Evolutionary conservation across 1,139 yeast genomes (phyloP).

Genomic region (Candida sanyaensis): DNA sequence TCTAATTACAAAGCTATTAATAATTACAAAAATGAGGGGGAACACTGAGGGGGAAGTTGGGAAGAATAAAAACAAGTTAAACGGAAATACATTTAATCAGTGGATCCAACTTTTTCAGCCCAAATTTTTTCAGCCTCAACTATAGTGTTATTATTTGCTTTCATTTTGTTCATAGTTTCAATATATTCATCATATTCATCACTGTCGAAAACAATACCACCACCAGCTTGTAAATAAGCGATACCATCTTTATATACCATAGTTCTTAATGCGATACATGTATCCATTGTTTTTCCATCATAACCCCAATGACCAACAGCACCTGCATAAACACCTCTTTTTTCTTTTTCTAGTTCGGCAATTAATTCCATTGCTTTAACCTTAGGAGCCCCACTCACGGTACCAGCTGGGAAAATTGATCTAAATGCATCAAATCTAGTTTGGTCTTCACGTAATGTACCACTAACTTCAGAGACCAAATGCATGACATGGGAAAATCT

Average conservation of each 20-base stretch:
- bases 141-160: conserved; percentile 86
- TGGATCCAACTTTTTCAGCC: conserved; percentile 49
- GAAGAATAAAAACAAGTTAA: not conserved
- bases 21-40: too few species aligned
- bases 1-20: too few species aligned
- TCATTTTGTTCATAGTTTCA: conserved; percentile 97
- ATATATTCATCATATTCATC: conserved; percentile 94
- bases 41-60: too few species aligned
- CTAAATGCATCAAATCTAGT: conserved; percentile 95
- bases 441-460: conserved; percentile 78
- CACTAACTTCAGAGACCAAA: conserved; percentile 91
- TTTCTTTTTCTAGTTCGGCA: conserved; percentile 84
- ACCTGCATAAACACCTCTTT: conserved; percentile 96
- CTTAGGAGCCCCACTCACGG: conserved; percentile 98
- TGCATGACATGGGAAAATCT: conserved; percentile 98
- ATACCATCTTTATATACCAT: conserved; percentile 91
- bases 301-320: conserved; percentile 99
- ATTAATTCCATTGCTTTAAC: conserved; percentile 95
- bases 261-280: conserved; percentile 95
- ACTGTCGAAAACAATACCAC: conserved; percentile 94
- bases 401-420: conserved; percentile 97
- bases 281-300: conserved; percentile 90
- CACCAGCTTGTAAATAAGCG: conserved; percentile 97
- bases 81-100: conserved; percentile 1
- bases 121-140: conserved; percentile 86